Percentiles rank a stretch among this genome's conserved stretches.
Evolutionary conservation across 306 rosid genomes (phyloP).

Genomic region (Quercus parvula): DNA sequence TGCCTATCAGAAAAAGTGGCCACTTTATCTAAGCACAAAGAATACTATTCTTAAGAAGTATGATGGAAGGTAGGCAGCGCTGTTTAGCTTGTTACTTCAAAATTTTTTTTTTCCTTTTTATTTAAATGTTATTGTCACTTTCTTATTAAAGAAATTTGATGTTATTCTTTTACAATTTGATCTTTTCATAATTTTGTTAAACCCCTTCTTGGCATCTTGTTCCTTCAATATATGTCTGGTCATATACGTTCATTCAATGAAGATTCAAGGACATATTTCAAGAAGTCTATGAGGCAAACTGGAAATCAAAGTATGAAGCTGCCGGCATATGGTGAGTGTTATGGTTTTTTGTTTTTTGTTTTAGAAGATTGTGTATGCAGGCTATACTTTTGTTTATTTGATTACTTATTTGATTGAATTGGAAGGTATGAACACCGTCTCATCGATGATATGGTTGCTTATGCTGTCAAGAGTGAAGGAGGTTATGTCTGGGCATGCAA

Average conservation of each 20-base stretch:
- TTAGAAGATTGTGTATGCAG: neutral
- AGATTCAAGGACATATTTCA: slow-evolving; percentile 99
- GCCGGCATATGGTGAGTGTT: slow-evolving; percentile 87
- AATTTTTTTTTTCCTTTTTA: neutral
- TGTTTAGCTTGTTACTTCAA: slow-evolving; percentile 13
- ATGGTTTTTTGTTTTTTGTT: neutral
- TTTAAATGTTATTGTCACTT: neutral
- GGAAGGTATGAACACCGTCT: slow-evolving; percentile 97
- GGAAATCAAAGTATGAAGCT: slow-evolving; percentile 94
- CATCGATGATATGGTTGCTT: slow-evolving; percentile 99
- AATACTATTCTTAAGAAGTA: slow-evolving; percentile 97
- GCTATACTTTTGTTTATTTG: slow-evolving; percentile 4
- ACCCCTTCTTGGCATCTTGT: neutral
- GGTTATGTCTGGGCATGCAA: slow-evolving; percentile 99
- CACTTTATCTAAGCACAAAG: slow-evolving; percentile 97
- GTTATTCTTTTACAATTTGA: neutral
- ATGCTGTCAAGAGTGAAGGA: slow-evolving; percentile 96
- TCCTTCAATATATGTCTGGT: slow-evolving; percentile 2
- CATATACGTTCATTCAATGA: slow-evolving; percentile 27
- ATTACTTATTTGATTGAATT: slow-evolving; percentile 25
- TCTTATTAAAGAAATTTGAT: neutral
- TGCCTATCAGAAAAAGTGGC: slow-evolving; percentile 94
- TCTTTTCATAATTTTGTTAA: neutral
- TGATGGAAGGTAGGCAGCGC: slow-evolving; percentile 79
- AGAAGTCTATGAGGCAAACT: slow-evolving; percentile 89